Base-by-base conservation (phyloP, 2,329 filamentous ascomycete genomes). In the Pseudonectria foliicola region DNA sequence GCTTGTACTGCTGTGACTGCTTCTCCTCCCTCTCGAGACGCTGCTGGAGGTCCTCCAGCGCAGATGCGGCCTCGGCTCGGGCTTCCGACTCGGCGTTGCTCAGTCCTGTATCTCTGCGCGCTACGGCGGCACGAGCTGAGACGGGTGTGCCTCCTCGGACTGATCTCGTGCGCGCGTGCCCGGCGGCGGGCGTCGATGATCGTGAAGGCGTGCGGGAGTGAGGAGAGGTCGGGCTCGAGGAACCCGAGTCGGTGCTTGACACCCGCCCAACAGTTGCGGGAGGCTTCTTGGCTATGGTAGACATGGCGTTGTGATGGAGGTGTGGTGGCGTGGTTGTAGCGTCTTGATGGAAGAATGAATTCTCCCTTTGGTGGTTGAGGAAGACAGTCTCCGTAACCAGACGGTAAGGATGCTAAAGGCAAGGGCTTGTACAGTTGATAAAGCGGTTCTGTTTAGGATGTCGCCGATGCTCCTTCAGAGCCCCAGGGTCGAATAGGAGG, bases 31-130 rank as follows among this genome's bases (percentile, higher is more conserved):
- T 85, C 52, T 85, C 76, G 33, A 95, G 70, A 38, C 86, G 80
- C 45, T 87, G 80, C 62, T 87, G 88, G 39, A 95, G 67, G 45
- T 95, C 88, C 45, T 93, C 85, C 39, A 95, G 73, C 37, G 85
- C 67, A 12, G 85, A 81, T 27, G 86, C 71, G 43, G 83, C 81
- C 61, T 92, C 87, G 13, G 85, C 87, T 48, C 84, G 80, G 43
- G 80, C 80, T 33, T 89, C 83, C 45, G 87, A 74, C 37, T 85
- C 80, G 24, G 68, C 68, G 40, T 73, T 71, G 39, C 52, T 53
- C 33, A 70, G 63, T 27, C 60, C 55, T 31, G 66, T 66, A 42
- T 68, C 62, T 44, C 71, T 73, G 46, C 82, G 76, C 46, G 75
- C 73, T 29, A 77, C 77, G 35, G 82, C 79, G 34, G 80, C 80